Conservation (phyloP, 805 yeast genomes). For the Metschnikowia gelsemii region DNA sequence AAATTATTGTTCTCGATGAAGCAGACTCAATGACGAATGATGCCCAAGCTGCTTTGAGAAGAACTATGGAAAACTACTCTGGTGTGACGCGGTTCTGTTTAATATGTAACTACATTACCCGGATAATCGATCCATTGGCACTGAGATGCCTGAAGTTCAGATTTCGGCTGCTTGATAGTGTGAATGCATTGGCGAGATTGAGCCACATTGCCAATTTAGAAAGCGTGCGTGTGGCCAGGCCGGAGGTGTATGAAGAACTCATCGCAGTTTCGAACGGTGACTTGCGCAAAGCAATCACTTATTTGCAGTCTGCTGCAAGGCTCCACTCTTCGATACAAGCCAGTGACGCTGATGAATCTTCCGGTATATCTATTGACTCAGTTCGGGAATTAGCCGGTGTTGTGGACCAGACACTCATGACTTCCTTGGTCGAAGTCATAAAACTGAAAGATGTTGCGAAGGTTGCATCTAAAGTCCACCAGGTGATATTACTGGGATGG, state of each 20-base stretch:
- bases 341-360: slow-evolving; percentile 20
- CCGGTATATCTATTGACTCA: slow-evolving; percentile 43
- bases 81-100: slow-evolving; percentile 87
- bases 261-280: slow-evolving; percentile 83
- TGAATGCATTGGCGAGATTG: slow-evolving; percentile 68
- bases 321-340: slow-evolving; percentile 14
- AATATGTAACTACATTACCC: slow-evolving; percentile 93
- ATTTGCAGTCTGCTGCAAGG: slow-evolving; percentile 52
- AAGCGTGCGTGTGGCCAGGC: slow-evolving; percentile 30
- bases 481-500: slow-evolving; percentile 68
- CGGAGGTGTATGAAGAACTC: slow-evolving; percentile 61
- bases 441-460: slow-evolving; percentile 26
- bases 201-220: slow-evolving; percentile 53
- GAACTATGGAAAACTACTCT: slow-evolving; percentile 92
- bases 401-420: slow-evolving; percentile 52
- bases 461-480: slow-evolving; percentile 46
- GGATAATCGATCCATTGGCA: slow-evolving; percentile 95
- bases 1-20: slow-evolving; percentile 87
- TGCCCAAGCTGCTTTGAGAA: slow-evolving; percentile 91
- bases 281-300: slow-evolving; percentile 87
- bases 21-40: slow-evolving; percentile 98
- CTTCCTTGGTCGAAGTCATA: slow-evolving; percentile 38
- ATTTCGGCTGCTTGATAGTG: slow-evolving; percentile 72
- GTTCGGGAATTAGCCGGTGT: slow-evolving; percentile 77
- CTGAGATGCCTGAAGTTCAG: slow-evolving; percentile 95